Base-by-base conservation (phyloP, 306 rosid species). In the Ziziphus jujuba region DNA sequence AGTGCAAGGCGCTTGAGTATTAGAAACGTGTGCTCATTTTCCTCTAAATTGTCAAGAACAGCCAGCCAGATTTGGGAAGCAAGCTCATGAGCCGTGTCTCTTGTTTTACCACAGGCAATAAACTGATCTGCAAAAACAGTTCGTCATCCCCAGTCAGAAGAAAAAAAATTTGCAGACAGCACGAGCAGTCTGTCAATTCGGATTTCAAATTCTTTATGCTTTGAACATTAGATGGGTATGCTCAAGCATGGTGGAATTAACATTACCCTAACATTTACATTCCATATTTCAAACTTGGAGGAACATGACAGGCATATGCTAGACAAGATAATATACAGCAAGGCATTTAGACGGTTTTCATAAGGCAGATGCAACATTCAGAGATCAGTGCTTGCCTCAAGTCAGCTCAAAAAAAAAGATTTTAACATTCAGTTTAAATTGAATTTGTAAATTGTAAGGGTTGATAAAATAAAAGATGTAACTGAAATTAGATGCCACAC, bases 61-160 rank as follows among this genome's bases (percentile, higher is more conserved):
- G 89, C 88, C 17, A 91, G 62, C 97, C 97, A 91, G 40, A 88
- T 81, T 65, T 54, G 76, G 70, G 93, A 88, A 58, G 87, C 87
- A 75, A 82, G 84, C 51, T 88, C 84, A 71, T 88, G 80, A 40
- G 97, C 96, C 59, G 72, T 52, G 24, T 88, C 92, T 70, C 84
- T 75, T 3, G 96, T 79, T 76, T 91, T 88, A 1, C 97, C 97
- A 59, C 89, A 78, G 53, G 87, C 86, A 76, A 88, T 79, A 59
- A 88, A 86, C 78, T 91, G 91, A 80, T 91, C 96, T 91, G 86
- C 63, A 33, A 65, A 71, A n/a, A 56, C 56, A 50, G 4, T 5
- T 8, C 25, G 68, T 28, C 56, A 60, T 40, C 6, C 25, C 43
- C 28, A 21, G 33, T 23, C 38, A 8, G 40, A 5, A 28, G 47